Base-by-base conservation (phyloP, 2,329 filamentous ascomycete genomes). In the Trichoderma polysporum region DNA sequence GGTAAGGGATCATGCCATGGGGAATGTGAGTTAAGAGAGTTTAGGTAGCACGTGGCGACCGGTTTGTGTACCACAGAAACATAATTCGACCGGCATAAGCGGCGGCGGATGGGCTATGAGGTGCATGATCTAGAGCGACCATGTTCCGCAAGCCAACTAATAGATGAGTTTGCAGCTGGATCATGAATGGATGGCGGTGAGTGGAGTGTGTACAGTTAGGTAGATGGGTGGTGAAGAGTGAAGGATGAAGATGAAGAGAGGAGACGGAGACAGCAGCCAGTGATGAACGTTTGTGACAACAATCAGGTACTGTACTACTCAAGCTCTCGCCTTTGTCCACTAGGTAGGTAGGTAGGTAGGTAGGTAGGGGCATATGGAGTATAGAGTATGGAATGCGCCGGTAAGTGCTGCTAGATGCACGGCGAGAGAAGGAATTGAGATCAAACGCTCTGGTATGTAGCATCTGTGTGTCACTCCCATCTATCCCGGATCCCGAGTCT, bases 31-130 rank as follows among this genome's bases (percentile, higher is more conserved):
- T 52, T 29, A 49, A 66, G 41, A 58, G 29, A 37, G 7, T 29
- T 58, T 66, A 22, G 52, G 62, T 66, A 29, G 62, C 52, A 66
- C 62, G 56, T 60, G 64, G 64, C 47, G 49, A 53, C 56, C 19
- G 37, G 56, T 54, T 54, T 66, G 57, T 66, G 64, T 66, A 59
- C 47, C 57, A 66, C 64, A 66, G 57, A 66, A 57, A 61, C 64
- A 54, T 61, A 45, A 54, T 54, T 61, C 49, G 49, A 56, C 37
- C 45, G 47, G 49, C 27, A 39, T 61, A 66, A 54, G 64, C 35
- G 41, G 62, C 41, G 29, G 37, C 39, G 62, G 62, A 58, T 66
- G 39, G 37, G 39, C 62, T 25, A 22, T 47, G 29, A 57, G 22
- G 19, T 57, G 52, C 56, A 61, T 60, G 17, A 61, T 61, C 31